A percentile compares a stretch with the other conserved stretches of the same genome.
phyloP scores from a whole-genome alignment of 768 basidiomycete genomes.

The Fistulinella prunicolor region DNA sequence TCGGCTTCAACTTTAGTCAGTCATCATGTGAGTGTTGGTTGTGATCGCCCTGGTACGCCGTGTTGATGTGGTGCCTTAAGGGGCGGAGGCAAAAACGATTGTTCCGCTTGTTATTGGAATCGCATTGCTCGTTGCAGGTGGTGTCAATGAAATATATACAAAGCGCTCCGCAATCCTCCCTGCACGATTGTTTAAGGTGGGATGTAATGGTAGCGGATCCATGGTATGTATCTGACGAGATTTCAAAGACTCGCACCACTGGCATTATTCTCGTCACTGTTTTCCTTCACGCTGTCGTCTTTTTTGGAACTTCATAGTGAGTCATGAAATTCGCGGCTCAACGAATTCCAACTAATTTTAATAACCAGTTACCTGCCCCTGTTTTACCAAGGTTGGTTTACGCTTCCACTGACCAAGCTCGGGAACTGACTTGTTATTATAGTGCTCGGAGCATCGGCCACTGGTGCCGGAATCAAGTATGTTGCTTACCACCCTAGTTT shows the following conservation, averaged over 20 bases:
- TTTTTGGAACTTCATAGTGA: slow-evolving; percentile 46
- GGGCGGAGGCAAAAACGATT: slow-evolving; percentile 60
- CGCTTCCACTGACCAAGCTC: background rate
- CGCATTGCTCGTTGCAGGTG: slow-evolving; percentile 47
- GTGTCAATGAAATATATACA: slow-evolving; percentile 60
- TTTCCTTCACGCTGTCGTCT: slow-evolving; percentile 62
- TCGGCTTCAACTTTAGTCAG: slow-evolving; percentile 74
- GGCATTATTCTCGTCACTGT: slow-evolving; percentile 52
- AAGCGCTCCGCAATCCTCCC: slow-evolving; percentile 69
- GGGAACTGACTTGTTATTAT: background rate
- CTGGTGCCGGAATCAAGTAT: slow-evolving; percentile 59
- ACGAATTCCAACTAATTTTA: slow-evolving; percentile 1
- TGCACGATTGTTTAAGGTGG: slow-evolving; percentile 61
- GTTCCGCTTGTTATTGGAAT: slow-evolving; percentile 58
- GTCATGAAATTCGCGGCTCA: background rate
- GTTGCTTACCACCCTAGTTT: slow-evolving; percentile 1
- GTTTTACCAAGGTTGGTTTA: slow-evolving; percentile 58
- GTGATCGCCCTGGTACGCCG: background rate
- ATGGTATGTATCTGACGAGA: background rate
- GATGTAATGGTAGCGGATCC: background rate
- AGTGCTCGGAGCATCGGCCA: slow-evolving; percentile 66
- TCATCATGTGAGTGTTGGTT: slow-evolving; percentile 61
- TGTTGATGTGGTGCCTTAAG: slow-evolving; percentile 17
- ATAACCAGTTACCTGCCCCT: slow-evolving; percentile 59
- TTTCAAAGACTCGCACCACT: slow-evolving; percentile 64